Conservation (phyloP, 2,329 filamentous ascomycete genomes). For the Aspergillus floridensis region DNA sequence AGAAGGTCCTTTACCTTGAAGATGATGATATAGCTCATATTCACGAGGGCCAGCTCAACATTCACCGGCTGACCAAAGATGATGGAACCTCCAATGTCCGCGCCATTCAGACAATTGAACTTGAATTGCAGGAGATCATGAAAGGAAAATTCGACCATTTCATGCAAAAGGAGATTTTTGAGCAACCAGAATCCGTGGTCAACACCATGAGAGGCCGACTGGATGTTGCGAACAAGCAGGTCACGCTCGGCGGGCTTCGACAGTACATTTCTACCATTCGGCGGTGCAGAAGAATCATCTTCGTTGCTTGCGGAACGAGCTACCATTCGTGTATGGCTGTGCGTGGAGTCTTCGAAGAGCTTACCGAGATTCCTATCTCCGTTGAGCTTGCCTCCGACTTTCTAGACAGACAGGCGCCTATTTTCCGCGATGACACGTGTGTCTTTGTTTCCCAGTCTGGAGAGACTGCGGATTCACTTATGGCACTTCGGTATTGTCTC, state of each 20-base stretch:
- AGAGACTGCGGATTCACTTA: constrained; percentile 94
- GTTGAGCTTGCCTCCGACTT: constrained; percentile 98
- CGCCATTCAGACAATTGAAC: constrained; percentile 96
- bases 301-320: constrained; percentile 97
- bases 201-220: constrained; percentile 99
- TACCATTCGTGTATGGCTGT: constrained; percentile 99
- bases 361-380: constrained; percentile 95
- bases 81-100: constrained; percentile 96
- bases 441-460: constrained; percentile 99
- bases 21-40: constrained; percentile 99
- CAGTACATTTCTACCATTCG: constrained; percentile 97
- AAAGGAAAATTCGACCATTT: constrained; percentile 99
- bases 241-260: constrained; percentile 91
- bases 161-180: constrained; percentile 99
- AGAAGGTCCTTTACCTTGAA: constrained; percentile 99
- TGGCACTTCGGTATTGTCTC: constrained; percentile 96
- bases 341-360: constrained; percentile 93
- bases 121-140: constrained; percentile 99
- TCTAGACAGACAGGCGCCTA: constrained; percentile 90
- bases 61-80: constrained; percentile 95
- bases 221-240: constrained; percentile 87
- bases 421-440: constrained; percentile 99
- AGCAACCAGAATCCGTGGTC: constrained; percentile 98
- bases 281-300: constrained; percentile 94
- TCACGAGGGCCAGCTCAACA: constrained; percentile 97